A percentile compares a stretch with the other conserved stretches of the same genome.
phyloP scores from a whole-genome alignment of 345 rosid species.

The Combretum micranthum region DNA sequence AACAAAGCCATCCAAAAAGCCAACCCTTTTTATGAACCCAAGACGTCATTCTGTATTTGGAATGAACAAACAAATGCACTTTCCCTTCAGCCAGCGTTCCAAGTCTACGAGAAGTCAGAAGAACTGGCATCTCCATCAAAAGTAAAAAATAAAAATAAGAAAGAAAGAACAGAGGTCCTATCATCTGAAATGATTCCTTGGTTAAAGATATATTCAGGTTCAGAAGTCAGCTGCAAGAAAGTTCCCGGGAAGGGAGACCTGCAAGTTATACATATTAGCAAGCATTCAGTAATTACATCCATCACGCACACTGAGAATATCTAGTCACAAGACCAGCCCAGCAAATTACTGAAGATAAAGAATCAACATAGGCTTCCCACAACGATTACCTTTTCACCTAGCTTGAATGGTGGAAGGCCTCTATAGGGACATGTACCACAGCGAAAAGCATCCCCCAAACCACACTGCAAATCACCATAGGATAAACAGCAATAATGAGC shows the following conservation, averaged over 20 bases:
- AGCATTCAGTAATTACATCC: too few species aligned
- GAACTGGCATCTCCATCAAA: too few species aligned
- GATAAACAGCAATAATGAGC: not conserved
- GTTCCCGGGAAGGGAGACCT: conserved; percentile 71
- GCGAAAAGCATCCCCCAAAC: conserved; percentile 95
- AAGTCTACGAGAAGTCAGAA: too few species aligned
- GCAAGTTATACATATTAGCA: conserved; percentile 10
- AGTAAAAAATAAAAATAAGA: not conserved
- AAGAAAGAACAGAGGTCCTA: not conserved
- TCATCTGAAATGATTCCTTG: not conserved
- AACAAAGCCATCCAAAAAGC: too few species aligned
- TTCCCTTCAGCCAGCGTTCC: too few species aligned
- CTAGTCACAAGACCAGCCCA: not conserved
- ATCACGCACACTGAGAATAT: too few species aligned
- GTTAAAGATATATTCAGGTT: conserved; percentile 6
- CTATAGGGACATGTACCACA: conserved; percentile 92
- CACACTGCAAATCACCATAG: conserved; percentile 46
- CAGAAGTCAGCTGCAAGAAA: conserved; percentile 79
- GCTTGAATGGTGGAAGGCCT: conserved; percentile 84
- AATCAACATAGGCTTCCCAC: too few species aligned
- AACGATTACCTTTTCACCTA: conserved; percentile 78
- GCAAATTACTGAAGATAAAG: not conserved
- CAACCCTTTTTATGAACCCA: too few species aligned
- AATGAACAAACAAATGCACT: too few species aligned
- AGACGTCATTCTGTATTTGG: too few species aligned